Evolutionary conservation across 805 yeast species (phyloP).

Genomic region (Candida wancherniae): DNA sequence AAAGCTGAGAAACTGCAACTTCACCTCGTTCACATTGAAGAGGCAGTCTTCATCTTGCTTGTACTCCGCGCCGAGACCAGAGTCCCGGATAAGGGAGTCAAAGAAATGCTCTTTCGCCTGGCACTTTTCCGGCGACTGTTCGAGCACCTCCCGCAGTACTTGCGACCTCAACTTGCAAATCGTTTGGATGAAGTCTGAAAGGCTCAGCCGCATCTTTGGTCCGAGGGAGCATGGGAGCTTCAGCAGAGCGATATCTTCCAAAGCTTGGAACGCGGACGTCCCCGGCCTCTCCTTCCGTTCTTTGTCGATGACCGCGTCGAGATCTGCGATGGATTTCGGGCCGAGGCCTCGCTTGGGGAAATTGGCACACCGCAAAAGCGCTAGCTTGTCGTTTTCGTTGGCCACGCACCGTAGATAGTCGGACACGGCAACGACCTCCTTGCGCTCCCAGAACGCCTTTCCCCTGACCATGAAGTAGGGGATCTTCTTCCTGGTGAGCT

Average conservation of each 20-base stretch:
- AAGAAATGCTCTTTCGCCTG: too few species aligned
- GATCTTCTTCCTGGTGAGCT: conserved; percentile 48
- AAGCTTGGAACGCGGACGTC: conserved; percentile 7
- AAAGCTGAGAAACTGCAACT: conserved; percentile 31
- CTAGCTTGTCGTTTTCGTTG: conserved; percentile 54
- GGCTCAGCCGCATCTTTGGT: conserved; percentile 10
- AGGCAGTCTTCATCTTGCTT: conserved; percentile 23
- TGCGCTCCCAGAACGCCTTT: conserved; percentile 71
- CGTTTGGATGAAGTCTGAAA: conserved; percentile 24
- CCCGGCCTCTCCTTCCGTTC: conserved; percentile 2
- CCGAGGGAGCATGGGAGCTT: conserved; percentile 7
- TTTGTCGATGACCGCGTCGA: conserved; percentile 20
- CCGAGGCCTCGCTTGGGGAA: conserved; percentile 71
- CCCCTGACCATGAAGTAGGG: conserved; percentile 73
- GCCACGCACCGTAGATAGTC: conserved; percentile 62
- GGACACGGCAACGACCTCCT: conserved; percentile 58
- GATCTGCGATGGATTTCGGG: conserved; percentile 37
- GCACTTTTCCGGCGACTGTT: too few species aligned
- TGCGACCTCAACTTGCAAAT: conserved; percentile 20
- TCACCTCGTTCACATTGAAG: conserved; percentile 39
- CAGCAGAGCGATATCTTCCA: conserved; percentile 8
- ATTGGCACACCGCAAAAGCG: conserved; percentile 53
- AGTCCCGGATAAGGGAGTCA: conserved; percentile 20
- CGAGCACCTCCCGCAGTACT: too few species aligned
- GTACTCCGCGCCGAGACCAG: conserved; percentile 28